A percentile compares a stretch with the other conserved stretches of the same genome.
phyloP scores from a whole-genome alignment of 2,329 filamentous ascomycete species.

The Talaromyces sp. region DNA sequence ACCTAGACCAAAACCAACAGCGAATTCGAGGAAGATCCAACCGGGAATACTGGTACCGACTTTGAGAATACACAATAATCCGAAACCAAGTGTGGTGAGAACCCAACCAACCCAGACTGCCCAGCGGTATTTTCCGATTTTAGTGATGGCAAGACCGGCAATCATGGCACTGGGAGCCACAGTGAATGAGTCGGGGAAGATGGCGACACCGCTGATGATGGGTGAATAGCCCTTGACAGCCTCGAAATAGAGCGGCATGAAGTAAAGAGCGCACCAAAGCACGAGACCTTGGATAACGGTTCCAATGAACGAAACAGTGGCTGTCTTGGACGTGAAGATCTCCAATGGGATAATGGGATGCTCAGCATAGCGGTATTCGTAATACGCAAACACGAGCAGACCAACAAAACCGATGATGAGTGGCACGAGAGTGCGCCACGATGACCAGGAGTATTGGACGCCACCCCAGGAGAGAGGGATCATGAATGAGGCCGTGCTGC shows the following conservation, averaged over 20 bases:
- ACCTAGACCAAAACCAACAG: constrained; percentile 62
- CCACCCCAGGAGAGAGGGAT: constrained; percentile 35
- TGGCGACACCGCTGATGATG: constrained; percentile 55
- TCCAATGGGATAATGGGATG: constrained; percentile 44
- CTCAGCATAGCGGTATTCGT: constrained; percentile 19
- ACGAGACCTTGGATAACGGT: constrained; percentile 43
- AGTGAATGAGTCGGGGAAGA: constrained; percentile 62
- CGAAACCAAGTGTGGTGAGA: constrained; percentile 58
- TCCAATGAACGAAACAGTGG: constrained; percentile 30
- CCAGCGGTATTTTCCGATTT: constrained; percentile 61
- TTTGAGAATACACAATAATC: constrained; percentile 40
- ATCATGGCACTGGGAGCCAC: constrained; percentile 61
- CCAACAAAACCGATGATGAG: constrained; percentile 31
- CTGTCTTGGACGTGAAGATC: constrained; percentile 48
- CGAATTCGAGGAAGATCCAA: constrained; percentile 62
- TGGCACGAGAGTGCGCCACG: constrained; percentile 31
- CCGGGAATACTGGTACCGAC: constrained; percentile 24
- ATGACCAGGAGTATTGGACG: constrained; percentile 31
- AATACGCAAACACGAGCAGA: constrained; percentile 26
- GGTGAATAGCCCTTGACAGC: constrained; percentile 39
- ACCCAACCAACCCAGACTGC: constrained; percentile 63
- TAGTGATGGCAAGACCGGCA: constrained; percentile 49
- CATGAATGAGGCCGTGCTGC: constrained; percentile 31
- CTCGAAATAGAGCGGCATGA: constrained; percentile 51
- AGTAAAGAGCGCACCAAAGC: constrained; percentile 40